Evolutionary conservation across 1,139 yeast genomes (phyloP).

Genomic region (Lizanozyma gosingica): DNA sequence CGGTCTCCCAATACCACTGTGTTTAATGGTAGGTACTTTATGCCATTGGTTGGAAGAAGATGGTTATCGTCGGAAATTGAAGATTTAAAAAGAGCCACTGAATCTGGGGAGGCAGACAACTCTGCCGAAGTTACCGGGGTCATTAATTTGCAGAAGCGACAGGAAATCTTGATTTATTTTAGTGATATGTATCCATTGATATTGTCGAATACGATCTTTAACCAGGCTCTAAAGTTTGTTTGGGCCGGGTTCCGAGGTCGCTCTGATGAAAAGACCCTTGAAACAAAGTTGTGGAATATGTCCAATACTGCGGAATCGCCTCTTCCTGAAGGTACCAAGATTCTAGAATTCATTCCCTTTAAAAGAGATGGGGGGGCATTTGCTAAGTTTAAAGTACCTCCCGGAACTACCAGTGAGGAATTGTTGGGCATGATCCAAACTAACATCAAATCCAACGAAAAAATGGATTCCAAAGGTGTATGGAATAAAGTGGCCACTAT

Average conservation of each 20-base stretch:
- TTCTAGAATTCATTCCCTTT: constrained; percentile 51
- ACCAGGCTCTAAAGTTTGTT: constrained; percentile 13
- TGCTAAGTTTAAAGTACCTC: constrained; percentile 63
- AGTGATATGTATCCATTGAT: constrained; percentile 29
- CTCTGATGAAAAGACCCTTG: constrained; percentile 11
- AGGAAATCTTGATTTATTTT: constrained; percentile 29
- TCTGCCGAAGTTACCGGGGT: constrained; percentile 38
- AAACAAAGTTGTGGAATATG: constrained; percentile 14
- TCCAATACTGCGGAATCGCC: constrained; percentile 17
- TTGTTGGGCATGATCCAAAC: constrained; percentile 41
- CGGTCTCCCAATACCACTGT: too few relatives aligned
- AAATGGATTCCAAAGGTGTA: constrained; percentile 20
- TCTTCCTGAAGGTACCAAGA: constrained; percentile 20
- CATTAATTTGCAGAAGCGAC: constrained; percentile 21
- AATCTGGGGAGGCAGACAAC: constrained; percentile 21
- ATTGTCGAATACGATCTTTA: constrained; percentile 15
- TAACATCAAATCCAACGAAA: constrained; percentile 31
- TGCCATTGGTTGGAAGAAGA: too few relatives aligned
- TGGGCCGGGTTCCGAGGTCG: constrained; percentile 7
- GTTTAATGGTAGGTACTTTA: too few relatives aligned
- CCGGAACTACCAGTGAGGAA: constrained; percentile 35
- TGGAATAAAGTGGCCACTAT: constrained; percentile 13
- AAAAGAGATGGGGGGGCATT: constrained; percentile 90
- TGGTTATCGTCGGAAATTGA: constrained; percentile 20
- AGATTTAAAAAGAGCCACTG: constrained; percentile 25